Percentiles rank a stretch among this genome's conserved stretches.
Conservation (phyloP, 2,329 filamentous ascomycete species). For the Periconia sp. region DNA sequence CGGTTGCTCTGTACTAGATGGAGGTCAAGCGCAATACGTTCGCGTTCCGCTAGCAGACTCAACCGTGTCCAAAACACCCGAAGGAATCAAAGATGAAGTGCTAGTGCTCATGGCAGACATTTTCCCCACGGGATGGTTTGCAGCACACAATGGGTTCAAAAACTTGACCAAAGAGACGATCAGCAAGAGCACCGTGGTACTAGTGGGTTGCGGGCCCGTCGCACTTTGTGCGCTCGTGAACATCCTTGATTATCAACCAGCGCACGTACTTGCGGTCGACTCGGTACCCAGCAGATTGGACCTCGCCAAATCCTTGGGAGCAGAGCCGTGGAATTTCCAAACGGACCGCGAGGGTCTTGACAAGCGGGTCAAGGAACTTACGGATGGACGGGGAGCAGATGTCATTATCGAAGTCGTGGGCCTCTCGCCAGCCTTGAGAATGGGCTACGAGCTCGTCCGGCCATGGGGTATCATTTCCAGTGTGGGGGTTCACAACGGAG, state of each 20-base stretch:
- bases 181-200: constrained; percentile 69
- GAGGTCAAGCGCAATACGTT: constrained; percentile 78
- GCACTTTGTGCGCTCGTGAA: constrained; percentile 82
- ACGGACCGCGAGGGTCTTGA: constrained; percentile 66
- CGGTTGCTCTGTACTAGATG: constrained; percentile 69
- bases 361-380: constrained; percentile 71
- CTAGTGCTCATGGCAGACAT: constrained; percentile 91
- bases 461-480: constrained; percentile 53
- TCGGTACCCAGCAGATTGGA: constrained; percentile 74
- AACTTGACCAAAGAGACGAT: constrained; percentile 61
- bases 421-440: constrained; percentile 49
- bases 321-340: constrained; percentile 79
- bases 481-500: constrained; percentile 53
- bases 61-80: constrained; percentile 74
- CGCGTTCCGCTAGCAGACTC: constrained; percentile 75
- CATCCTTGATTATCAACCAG: constrained; percentile 73
- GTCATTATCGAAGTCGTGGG: constrained; percentile 66
- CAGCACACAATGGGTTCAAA: constrained; percentile 75
- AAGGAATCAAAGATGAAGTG: constrained; percentile 70
- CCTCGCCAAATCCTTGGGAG: constrained; percentile 72
- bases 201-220: constrained; percentile 79
- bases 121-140: constrained; percentile 82
- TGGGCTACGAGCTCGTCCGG: constrained; percentile 52
- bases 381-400: constrained; percentile 80
- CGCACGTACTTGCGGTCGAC: constrained; percentile 77